Evolutionary conservation across 202 grass and related monocot species (phyloP).

Genomic region (Bolboschoenoplectus hybrid): DNA sequence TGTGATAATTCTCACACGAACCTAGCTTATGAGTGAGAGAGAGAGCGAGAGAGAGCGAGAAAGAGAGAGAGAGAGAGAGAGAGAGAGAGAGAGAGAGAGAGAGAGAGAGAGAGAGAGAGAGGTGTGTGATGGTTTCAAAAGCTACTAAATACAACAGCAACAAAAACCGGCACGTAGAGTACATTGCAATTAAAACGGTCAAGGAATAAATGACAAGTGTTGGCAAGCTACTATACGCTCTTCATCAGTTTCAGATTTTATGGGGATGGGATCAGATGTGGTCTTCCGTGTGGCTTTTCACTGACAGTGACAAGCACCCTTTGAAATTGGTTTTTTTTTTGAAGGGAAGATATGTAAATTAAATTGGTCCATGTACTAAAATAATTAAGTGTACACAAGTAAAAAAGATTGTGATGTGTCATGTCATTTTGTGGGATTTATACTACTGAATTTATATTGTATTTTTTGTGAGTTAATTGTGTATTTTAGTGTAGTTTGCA

Average conservation of each 20-base stretch:
- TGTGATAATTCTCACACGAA: slow-evolving; percentile 45
- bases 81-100: neutral
- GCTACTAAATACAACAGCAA: slow-evolving; percentile 40
- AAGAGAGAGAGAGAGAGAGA: neutral
- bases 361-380: no score
- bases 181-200: slow-evolving; percentile 40
- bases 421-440: no score
- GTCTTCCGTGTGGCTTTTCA: slow-evolving; percentile 16
- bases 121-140: slow-evolving; percentile 4
- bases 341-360: neutral
- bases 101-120: neutral
- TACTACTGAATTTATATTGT: no score
- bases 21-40: neutral
- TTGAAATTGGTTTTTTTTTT: neutral
- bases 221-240: neutral
- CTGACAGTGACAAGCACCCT: neutral
- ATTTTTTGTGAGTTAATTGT: no score
- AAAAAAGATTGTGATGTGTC: no score
- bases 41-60: neutral
- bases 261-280: neutral
- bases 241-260: neutral
- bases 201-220: slow-evolving; percentile 45
- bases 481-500: no score
- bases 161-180: slow-evolving; percentile 25
- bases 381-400: no score